These are phyloP conservation scores for Trematosphaeria pertusa DNA, from an alignment of 2,329 filamentous ascomycete genomes.

Conservation along the genomic window DNA sequence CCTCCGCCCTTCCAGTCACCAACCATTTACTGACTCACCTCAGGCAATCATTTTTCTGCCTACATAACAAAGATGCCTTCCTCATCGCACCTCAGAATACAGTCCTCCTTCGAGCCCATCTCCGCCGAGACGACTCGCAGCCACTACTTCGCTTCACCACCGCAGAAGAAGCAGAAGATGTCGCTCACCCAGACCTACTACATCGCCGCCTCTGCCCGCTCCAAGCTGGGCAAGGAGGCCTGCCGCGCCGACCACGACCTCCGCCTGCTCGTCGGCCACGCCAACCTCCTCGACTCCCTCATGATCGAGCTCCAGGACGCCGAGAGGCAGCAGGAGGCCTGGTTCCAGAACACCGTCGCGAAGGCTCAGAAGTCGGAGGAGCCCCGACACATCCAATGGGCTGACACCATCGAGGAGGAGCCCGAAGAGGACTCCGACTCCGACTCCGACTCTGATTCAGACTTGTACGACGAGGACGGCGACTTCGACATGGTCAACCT, in stretches of 20 bases:
- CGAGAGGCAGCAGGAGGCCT: slow-evolving; percentile 93
- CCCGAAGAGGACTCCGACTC: slow-evolving; percentile 70
- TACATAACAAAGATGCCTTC: slow-evolving; percentile 54
- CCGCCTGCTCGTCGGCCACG: slow-evolving; percentile 92
- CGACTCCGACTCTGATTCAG: slow-evolving; percentile 59
- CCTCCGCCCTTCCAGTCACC: slow-evolving; percentile 40
- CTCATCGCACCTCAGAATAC: slow-evolving; percentile 53
- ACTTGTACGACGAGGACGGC: slow-evolving; percentile 61
- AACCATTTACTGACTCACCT: slow-evolving; percentile 63
- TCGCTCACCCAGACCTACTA: slow-evolving; percentile 98
- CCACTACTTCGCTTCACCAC: slow-evolving; percentile 50
- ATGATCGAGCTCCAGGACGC: slow-evolving; percentile 93
- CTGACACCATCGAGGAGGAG: slow-evolving; percentile 77
- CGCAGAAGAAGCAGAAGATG: slow-evolving; percentile 79
- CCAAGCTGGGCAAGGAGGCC: slow-evolving; percentile 94
- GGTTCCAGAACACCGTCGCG: slow-evolving; percentile 96
- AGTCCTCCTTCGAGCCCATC: slow-evolving; percentile 56
- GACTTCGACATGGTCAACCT: slow-evolving; percentile 56
- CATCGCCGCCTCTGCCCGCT: slow-evolving; percentile 93
- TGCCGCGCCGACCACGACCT: slow-evolving; percentile 92
- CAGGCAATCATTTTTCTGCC: slow-evolving; percentile 42
- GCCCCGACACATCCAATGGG: slow-evolving; percentile 82
- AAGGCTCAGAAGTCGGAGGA: slow-evolving; percentile 70
- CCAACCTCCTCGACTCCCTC: slow-evolving; percentile 94
- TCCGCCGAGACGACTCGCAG: slow-evolving; percentile 53